Evolutionary conservation across 2,329 filamentous ascomycete species (phyloP), one percentile per base, ranked within the genome.

Genomic region (Ascochyta pisi): DNA sequence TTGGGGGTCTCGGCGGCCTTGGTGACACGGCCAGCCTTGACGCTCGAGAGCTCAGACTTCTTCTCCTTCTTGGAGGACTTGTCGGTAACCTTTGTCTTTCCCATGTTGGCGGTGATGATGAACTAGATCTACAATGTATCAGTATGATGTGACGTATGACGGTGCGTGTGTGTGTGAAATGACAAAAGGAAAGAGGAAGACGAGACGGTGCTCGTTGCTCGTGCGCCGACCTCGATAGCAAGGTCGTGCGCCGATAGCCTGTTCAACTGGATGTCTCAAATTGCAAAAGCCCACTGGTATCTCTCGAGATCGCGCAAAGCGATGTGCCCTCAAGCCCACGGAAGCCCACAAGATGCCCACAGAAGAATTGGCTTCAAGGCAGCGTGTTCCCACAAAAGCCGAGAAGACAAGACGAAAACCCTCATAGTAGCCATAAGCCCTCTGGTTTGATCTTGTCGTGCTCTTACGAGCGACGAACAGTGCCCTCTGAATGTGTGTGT

Each of bases 1-100:
- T 86, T 88, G 72, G 86, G 78, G 63, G 83, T 84, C 75, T 89
- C 82, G 59, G 84, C 81, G 49, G 86, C 74, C 82, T 92, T 92
- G 79, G 83, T 84, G 69, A 90, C 82, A 63, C 84, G 84, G 65
- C 82, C 86, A 67, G 82, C 83, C 82, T 90, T 91, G 77, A 87
- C 86, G 66, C 78, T 73, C 69, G 79, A 76, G 75, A 86, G 83
- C 65, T 77, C 75, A 60, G 68, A 72, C 79, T 85, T 85, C 78
- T 85, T 85, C 73, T 87, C 83, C 81, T 89, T 89, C 73, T 75
- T 75, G 62, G 67, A 69, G 48, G 63, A 57, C 61, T 68, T 73
- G 61, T 68, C 69, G 63, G 61, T 45, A 24, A 66, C 48, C 65
- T 76, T 77, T 49, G 68, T 68, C 64, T 77, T 77, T 41, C 67